Percentiles rank a stretch among this genome's conserved stretches.
These are phyloP conservation scores for Coriaria nepalensis DNA, from an alignment of 306 rosid genomes.

Conservation along the genomic window DNA sequence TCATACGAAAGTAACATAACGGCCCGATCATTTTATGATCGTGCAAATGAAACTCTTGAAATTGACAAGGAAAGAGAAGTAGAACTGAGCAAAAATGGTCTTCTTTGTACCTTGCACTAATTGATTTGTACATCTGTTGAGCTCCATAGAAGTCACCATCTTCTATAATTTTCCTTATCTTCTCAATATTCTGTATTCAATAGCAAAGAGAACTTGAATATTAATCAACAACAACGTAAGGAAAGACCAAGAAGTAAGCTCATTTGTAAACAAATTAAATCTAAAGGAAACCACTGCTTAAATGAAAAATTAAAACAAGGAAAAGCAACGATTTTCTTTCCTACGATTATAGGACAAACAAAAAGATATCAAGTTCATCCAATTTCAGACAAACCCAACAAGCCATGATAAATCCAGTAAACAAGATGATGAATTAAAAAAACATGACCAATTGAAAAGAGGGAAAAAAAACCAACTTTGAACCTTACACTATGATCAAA, in stretches of 20 bases:
- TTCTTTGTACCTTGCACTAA: conserved; percentile 57
- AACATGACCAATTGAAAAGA: too few relatives aligned
- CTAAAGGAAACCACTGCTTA: not conserved
- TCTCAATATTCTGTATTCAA: conserved; percentile 61
- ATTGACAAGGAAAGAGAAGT: not conserved
- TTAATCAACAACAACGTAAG: not conserved
- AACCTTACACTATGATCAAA: too few relatives aligned
- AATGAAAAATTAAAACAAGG: too few relatives aligned
- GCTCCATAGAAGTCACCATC: conserved; percentile 85
- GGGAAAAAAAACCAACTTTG: too few relatives aligned
- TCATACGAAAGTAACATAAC: not conserved
- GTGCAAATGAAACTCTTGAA: not conserved
- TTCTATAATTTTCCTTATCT: conserved; percentile 55
- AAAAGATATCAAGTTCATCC: too few relatives aligned
- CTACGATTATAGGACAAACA: too few relatives aligned
- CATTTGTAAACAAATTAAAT: too few relatives aligned
- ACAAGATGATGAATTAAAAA: too few relatives aligned
- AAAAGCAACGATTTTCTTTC: too few relatives aligned
- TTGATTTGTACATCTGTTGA: conserved; percentile 91
- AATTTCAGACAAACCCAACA: too few relatives aligned
- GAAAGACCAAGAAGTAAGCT: not conserved
- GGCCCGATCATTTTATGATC: not conserved
- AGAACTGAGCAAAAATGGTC: not conserved
- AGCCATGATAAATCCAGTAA: too few relatives aligned
- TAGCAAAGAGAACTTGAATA: conserved; percentile 3